Evolutionary conservation across 2,329 filamentous ascomycete species (phyloP), one percentile per base, ranked within the genome.

Genomic region (Fusarium sp.): DNA sequence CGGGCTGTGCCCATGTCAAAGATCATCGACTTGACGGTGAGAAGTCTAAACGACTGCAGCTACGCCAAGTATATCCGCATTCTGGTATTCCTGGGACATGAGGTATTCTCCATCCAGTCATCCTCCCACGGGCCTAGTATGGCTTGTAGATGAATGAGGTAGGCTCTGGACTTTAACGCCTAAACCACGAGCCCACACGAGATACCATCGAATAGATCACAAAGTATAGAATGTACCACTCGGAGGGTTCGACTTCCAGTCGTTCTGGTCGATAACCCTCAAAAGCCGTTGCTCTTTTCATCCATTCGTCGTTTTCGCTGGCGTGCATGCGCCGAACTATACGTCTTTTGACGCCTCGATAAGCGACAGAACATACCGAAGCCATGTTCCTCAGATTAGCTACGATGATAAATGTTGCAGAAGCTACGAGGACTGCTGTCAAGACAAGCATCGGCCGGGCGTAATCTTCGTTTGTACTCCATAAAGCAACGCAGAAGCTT

Each of bases 401-500:
- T 7, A 58, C 56, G 8, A 40, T 27, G 11, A 40, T 20, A 11
- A 56, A 58, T 10, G 40, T 58, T 17, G 10, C 20, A 4, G 50
- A 33, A 6, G 56, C 50, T 41, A 58, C 50, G 2, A 56, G 41
- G 6, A 46, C 41, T 2, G 56, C 10, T 13, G 56, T 56, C 4
- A 56, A 13, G 0, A 30, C 41, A 9, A 56, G 56, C 6, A 32
- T 33, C 19, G 41, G 14, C 2, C 41, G 43, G 1, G 41, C 11
- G 4, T 56, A 56, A 4, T 20, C 27, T 19, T 56, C 50, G 11
- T 56, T 47, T 22, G 46, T 49, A 41, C 61, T 65, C 65, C 65
- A 67, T 3, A 64, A 48, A 1, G 63, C 59, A 7, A 60, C 68
- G 56, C 75, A 76, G 52, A 80, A 79, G 13, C 76, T 71, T 6